Conservation (phyloP, 805 yeast species). For the Pichia membranifaciens region DNA sequence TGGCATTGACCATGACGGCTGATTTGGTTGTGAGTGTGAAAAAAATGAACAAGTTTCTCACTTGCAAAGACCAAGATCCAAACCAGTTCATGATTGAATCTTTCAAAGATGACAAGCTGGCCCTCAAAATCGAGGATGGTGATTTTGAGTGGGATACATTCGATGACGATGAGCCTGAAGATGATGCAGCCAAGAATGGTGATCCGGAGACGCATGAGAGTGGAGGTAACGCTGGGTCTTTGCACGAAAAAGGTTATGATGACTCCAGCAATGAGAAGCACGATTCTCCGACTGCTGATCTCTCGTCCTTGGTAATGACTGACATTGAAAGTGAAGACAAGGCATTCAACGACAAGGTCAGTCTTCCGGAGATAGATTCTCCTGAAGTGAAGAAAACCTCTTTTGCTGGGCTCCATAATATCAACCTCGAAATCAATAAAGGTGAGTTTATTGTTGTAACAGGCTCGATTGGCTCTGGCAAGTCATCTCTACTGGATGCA, state of each 20-base stretch:
- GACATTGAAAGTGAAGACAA: constrained; percentile 3
- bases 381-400: constrained; percentile 2
- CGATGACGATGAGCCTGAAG: constrained; percentile 30
- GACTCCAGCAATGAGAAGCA: neutral
- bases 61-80: constrained; percentile 34
- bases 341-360: neutral
- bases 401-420: constrained; percentile 43
- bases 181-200: constrained; percentile 9
- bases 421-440: constrained; percentile 48
- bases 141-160: constrained; percentile 62
- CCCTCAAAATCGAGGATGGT: constrained; percentile 50
- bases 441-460: constrained; percentile 74
- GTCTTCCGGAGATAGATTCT: neutral
- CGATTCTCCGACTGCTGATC: neutral
- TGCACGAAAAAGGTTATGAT: neutral
- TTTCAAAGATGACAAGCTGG: constrained; percentile 27
- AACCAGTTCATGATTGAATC: constrained; percentile 24
- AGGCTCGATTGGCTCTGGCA: constrained; percentile 65
- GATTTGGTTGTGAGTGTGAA: constrained; percentile 59
- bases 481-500: constrained; percentile 65
- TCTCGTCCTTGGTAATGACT: neutral
- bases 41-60: constrained; percentile 50
- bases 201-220: neutral
- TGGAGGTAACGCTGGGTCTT: neutral
- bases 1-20: constrained; percentile 58